Percentiles rank a stretch among this genome's conserved stretches.
phyloP scores from a whole-genome alignment of 2,329 filamentous ascomycete genomes.

The Cladophialophora yegresii region DNA sequence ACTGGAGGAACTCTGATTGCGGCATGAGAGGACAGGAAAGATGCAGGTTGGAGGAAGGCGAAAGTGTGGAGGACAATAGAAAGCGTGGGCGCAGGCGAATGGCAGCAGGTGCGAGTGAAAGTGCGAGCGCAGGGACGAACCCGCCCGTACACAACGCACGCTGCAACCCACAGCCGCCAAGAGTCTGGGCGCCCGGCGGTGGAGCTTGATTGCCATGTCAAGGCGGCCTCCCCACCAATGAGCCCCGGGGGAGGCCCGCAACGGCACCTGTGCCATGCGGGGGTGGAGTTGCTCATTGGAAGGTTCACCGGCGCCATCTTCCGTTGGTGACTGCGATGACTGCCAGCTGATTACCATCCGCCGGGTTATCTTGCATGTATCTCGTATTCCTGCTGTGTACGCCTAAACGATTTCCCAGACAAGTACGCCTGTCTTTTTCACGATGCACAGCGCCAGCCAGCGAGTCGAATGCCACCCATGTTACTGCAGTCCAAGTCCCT shows the following conservation, averaged over 20 bases:
- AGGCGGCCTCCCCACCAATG: conserved; percentile 2
- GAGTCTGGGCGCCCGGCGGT: background rate
- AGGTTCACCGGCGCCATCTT: background rate
- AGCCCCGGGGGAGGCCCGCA: background rate
- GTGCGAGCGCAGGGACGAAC: too few relatives aligned
- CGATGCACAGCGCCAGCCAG: background rate
- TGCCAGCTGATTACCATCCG: conserved; percentile 1
- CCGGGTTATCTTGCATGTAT: background rate
- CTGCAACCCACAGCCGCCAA: conserved; percentile 1
- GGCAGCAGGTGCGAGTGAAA: too few relatives aligned
- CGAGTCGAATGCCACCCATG: background rate
- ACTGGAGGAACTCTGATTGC: background rate
- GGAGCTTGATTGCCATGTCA: conserved; percentile 7
- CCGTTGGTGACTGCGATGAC: background rate
- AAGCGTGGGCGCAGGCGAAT: too few relatives aligned
- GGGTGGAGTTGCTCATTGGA: conserved; percentile 16
- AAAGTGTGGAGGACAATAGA: background rate
- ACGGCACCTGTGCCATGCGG: conserved; percentile 11
- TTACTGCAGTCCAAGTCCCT: background rate
- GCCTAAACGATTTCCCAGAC: conserved; percentile 27
- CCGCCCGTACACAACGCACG: too few relatives aligned
- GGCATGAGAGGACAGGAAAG: background rate
- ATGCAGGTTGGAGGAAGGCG: background rate
- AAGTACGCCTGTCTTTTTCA: background rate
- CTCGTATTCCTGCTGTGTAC: conserved; percentile 3